phyloP scores from a whole-genome alignment of 805 yeast species.

The Pachysolen tannophilus region DNA sequence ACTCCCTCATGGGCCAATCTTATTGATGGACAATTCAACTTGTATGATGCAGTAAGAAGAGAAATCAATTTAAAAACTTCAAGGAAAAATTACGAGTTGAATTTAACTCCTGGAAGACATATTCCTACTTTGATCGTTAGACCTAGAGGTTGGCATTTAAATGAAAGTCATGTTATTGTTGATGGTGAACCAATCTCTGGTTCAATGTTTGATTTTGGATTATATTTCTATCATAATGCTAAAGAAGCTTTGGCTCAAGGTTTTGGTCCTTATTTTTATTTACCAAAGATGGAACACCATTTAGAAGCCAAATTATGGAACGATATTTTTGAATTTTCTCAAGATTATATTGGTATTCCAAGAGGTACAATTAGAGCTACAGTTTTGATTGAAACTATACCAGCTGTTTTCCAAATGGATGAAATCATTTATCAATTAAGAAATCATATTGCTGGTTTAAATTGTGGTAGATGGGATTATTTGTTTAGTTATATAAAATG shows the following conservation, averaged over 20 bases:
- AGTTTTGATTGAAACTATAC: constrained; percentile 74
- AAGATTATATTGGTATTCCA: constrained; percentile 58
- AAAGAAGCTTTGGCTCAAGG: constrained; percentile 52
- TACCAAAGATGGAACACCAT: constrained; percentile 85
- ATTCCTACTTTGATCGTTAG: constrained; percentile 75
- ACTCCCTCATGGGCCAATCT: constrained; percentile 66
- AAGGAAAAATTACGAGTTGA: constrained; percentile 32
- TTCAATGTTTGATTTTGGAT: constrained; percentile 71
- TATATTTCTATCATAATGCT: constrained; percentile 73
- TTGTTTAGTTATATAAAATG: constrained; percentile 75
- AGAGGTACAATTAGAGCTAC: constrained; percentile 80
- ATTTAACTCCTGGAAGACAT: constrained; percentile 42
- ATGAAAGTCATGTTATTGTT: constrained; percentile 59
- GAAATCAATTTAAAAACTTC: constrained; percentile 31
- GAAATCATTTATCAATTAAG: constrained; percentile 73
- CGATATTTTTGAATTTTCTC: constrained; percentile 68
- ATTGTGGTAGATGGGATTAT: constrained; percentile 89
- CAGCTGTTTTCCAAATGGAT: constrained; percentile 83
- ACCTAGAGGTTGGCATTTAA: constrained; percentile 88
- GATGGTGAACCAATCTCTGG: constrained; percentile 76
- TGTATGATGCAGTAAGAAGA: constrained; percentile 61
- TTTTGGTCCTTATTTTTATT: constrained; percentile 72
- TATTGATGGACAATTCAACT: constrained; percentile 62
- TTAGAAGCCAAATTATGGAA: constrained; percentile 80
- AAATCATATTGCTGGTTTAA: constrained; percentile 71